Evolutionary conservation across 306 rosid species (phyloP).

Genomic region (Rosa multiflora): DNA sequence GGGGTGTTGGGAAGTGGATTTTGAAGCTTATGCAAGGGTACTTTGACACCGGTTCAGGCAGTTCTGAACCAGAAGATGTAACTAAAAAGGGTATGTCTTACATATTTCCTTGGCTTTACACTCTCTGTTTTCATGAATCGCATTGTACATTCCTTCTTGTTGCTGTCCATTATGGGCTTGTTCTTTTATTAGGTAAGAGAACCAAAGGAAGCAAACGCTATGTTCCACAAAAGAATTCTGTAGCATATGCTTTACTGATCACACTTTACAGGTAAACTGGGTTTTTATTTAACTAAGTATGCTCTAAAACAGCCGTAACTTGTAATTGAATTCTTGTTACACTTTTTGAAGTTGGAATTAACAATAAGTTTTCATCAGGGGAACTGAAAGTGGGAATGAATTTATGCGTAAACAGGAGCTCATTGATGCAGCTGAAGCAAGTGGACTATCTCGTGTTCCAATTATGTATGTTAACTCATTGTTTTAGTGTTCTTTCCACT

Average conservation of each 20-base stretch:
- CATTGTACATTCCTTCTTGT: neutral
- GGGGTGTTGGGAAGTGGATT: constrained; percentile 98
- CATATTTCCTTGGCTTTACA: neutral
- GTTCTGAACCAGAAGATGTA: constrained; percentile 57
- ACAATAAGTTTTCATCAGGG: constrained; percentile 44
- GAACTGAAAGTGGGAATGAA: constrained; percentile 69
- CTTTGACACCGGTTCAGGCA: constrained; percentile 52
- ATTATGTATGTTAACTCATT: constrained; percentile 55
- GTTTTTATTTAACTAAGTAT: neutral
- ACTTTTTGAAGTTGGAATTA: constrained; percentile 19
- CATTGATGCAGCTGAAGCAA: constrained; percentile 91
- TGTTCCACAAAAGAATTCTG: constrained; percentile 81
- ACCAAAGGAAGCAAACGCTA: constrained; percentile 54
- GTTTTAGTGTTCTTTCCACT: constrained; percentile 2
- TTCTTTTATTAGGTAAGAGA: constrained; percentile 50
- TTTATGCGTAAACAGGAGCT: constrained; percentile 91
- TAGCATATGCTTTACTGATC: constrained; percentile 79
- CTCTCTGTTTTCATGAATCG: neutral
- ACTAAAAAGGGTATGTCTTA: constrained; percentile 43
- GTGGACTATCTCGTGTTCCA: constrained; percentile 81
- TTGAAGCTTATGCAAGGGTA: constrained; percentile 78
- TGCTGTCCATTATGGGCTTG: constrained; percentile 13
- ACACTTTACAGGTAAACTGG: constrained; percentile 63
- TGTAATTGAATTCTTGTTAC: constrained; percentile 1
- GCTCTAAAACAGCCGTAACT: neutral